Evolutionary conservation across 495 filamentous ascomycete species (phyloP).

Genomic region (Staphylotrichum tortipilum): DNA sequence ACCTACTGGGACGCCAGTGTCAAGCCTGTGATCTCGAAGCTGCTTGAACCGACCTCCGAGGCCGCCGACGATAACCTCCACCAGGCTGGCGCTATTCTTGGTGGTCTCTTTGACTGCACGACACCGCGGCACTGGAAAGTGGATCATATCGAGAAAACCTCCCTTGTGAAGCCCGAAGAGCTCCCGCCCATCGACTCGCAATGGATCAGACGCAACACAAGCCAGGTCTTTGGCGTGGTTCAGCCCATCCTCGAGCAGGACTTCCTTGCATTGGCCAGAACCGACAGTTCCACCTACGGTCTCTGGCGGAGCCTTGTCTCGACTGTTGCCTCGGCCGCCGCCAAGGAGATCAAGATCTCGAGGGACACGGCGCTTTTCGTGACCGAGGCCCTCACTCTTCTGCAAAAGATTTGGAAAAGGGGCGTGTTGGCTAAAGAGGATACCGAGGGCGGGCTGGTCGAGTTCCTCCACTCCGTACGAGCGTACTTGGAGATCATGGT

Average conservation of each 20-base stretch:
- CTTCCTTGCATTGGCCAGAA: slow-evolving; percentile 40
- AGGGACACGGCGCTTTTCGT: slow-evolving; percentile 72
- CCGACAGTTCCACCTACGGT: slow-evolving; percentile 39
- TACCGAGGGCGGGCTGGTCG: slow-evolving; percentile 12
- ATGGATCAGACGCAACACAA: slow-evolving; percentile 72
- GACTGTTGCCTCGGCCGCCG: slow-evolving; percentile 66
- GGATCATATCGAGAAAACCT: slow-evolving; percentile 52
- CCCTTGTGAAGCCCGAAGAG: slow-evolving; percentile 55
- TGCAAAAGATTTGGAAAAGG: slow-evolving; percentile 59
- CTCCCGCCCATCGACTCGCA: slow-evolving; percentile 70
- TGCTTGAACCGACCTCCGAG: slow-evolving; percentile 26
- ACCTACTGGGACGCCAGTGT: slow-evolving; percentile 74
- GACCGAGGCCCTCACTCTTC: slow-evolving; percentile 55
- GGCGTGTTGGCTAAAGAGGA: slow-evolving; percentile 15
- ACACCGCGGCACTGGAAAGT: slow-evolving; percentile 64
- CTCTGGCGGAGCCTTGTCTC: slow-evolving; percentile 64
- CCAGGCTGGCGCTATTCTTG: slow-evolving; percentile 55
- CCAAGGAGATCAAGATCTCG: slow-evolving; percentile 84
- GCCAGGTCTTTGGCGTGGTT: slow-evolving; percentile 52
- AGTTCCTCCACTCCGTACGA: slow-evolving; percentile 54
- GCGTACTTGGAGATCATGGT: slow-evolving; percentile 55
- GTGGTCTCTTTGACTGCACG: slow-evolving; percentile 57
- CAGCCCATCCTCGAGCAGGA: slow-evolving; percentile 52
- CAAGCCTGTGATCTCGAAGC: slow-evolving; percentile 40
- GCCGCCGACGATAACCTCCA: slow-evolving; percentile 30